A percentile compares a stretch with the other conserved stretches of the same genome.
Conservation (phyloP, 164 flowering plant species). For the Stephania yunnanensis region DNA sequence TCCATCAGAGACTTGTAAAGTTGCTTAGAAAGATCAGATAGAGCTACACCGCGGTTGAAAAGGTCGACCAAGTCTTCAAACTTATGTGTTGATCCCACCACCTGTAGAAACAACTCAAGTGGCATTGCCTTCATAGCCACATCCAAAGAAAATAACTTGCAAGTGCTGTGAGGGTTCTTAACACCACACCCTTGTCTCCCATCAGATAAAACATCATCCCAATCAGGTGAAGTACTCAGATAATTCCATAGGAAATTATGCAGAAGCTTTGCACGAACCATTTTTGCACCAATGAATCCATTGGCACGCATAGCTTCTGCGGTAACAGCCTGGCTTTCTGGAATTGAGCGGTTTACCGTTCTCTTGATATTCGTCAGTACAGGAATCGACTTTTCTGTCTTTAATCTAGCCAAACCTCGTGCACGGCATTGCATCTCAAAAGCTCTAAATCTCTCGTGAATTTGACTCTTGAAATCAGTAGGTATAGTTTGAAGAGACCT, state of each 20-base stretch:
- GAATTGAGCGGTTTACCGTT: slow-evolving; percentile 22
- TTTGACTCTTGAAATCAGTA: slow-evolving; percentile 52
- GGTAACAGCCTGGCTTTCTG: slow-evolving; percentile 38
- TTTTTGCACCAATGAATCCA: slow-evolving; percentile 83
- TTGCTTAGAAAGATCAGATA: slow-evolving; percentile 60
- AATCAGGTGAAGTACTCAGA: slow-evolving; percentile 39
- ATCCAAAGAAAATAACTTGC: slow-evolving; percentile 53
- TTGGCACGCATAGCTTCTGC: slow-evolving; percentile 72
- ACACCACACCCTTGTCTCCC: slow-evolving; percentile 29
- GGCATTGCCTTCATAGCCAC: slow-evolving; percentile 74
- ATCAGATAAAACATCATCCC: slow-evolving; percentile 40
- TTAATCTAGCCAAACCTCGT: slow-evolving; percentile 33
- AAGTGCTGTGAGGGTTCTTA: slow-evolving; percentile 51
- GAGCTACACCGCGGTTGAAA: slow-evolving; percentile 61
- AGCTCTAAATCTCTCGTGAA: slow-evolving; percentile 71
- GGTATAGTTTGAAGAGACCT: slow-evolving; percentile 52
- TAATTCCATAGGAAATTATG: slow-evolving; percentile 75
- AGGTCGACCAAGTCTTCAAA: slow-evolving; percentile 59
- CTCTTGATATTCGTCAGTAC: slow-evolving; percentile 51
- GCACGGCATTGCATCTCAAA: slow-evolving; percentile 63
- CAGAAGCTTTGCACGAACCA: slow-evolving; percentile 83
- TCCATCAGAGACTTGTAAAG: slow-evolving; percentile 65
- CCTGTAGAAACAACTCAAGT: slow-evolving; percentile 80
- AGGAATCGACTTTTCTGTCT: slow-evolving; percentile 46
- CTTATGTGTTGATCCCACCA: slow-evolving; percentile 58